Percentiles rank a stretch among this genome's conserved stretches.
These are phyloP conservation scores for Boletus rubroflammeus DNA, from an alignment of 768 basidiomycete species.

Conservation along the genomic window DNA sequence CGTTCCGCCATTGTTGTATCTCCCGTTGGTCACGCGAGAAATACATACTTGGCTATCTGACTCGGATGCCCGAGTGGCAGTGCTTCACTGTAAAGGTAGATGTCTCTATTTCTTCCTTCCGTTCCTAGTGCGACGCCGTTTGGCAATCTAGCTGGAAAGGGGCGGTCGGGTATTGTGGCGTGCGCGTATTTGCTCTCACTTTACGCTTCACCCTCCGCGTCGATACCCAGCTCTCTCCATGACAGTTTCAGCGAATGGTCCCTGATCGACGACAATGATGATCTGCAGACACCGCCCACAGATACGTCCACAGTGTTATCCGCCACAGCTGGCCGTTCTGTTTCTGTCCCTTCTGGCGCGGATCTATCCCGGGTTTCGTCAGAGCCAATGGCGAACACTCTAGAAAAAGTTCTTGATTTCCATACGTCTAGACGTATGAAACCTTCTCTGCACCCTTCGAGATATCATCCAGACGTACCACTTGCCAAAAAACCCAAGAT, in stretches of 20 bases:
- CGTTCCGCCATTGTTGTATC: conserved; percentile 71
- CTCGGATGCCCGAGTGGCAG: conserved; percentile 64
- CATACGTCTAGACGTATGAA: conserved; percentile 75
- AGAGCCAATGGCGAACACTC: conserved; percentile 29
- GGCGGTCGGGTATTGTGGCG: conserved; percentile 81
- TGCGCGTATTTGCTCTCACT: conserved; percentile 75
- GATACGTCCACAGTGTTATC: background rate
- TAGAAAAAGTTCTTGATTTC: conserved; percentile 59
- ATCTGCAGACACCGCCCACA: conserved; percentile 8
- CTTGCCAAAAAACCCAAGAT: conserved; percentile 36
- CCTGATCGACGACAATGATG: conserved; percentile 21
- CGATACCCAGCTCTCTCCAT: conserved; percentile 8
- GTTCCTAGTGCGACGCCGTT: conserved; percentile 4
- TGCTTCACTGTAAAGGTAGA: conserved; percentile 84
- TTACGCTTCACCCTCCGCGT: conserved; percentile 44
- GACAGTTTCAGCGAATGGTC: conserved; percentile 21
- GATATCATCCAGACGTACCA: conserved; percentile 13
- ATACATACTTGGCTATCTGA: conserved; percentile 70
- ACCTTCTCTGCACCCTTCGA: conserved; percentile 1
- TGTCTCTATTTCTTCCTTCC: background rate
- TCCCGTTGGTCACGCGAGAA: conserved; percentile 71
- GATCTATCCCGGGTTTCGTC: conserved; percentile 14
- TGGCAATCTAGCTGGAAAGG: conserved; percentile 60
- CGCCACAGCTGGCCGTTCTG: background rate
- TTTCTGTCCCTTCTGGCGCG: background rate